These are phyloP conservation scores for Moesziomyces sp. DNA, from an alignment of 1,284 basidiomycete species.

Conservation along the genomic window DNA sequence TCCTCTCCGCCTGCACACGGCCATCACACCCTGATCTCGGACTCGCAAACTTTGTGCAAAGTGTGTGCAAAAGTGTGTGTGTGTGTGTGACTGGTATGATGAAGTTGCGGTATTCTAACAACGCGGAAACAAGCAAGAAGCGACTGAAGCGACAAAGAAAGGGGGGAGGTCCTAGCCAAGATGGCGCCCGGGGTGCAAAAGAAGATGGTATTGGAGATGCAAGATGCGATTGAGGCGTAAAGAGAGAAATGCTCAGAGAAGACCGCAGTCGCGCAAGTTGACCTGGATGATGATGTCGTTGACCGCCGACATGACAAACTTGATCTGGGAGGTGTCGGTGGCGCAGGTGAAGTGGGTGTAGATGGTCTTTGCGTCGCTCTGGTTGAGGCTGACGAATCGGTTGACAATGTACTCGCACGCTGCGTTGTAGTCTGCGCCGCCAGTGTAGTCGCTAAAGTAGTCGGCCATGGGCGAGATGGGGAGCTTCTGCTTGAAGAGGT, in stretches of 20 bases:
- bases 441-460: conserved; percentile 79
- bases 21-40: no score
- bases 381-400: conserved; percentile 63
- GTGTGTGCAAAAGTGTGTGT: no score
- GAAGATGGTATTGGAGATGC: conserved; percentile 3
- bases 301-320: conserved; percentile 72
- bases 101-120: no score
- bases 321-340: conserved; percentile 83
- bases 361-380: conserved; percentile 60
- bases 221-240: no score
- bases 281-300: conserved; percentile 76
- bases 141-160: no score
- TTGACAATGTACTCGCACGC: conserved; percentile 65
- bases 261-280: conserved; percentile 84
- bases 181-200: no score
- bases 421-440: conserved; percentile 59
- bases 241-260: conserved; percentile 75
- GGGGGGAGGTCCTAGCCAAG: no score
- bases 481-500: conserved; percentile 93
- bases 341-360: conserved; percentile 86
- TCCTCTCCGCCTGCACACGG: no score
- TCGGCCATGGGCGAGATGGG: conserved; percentile 84
- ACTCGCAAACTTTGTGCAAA: no score
- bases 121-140: no score
- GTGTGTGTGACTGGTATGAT: no score